Evolutionary conservation across 805 yeast species (phyloP).

Genomic region (Schwanniomyces yamadae): DNA sequence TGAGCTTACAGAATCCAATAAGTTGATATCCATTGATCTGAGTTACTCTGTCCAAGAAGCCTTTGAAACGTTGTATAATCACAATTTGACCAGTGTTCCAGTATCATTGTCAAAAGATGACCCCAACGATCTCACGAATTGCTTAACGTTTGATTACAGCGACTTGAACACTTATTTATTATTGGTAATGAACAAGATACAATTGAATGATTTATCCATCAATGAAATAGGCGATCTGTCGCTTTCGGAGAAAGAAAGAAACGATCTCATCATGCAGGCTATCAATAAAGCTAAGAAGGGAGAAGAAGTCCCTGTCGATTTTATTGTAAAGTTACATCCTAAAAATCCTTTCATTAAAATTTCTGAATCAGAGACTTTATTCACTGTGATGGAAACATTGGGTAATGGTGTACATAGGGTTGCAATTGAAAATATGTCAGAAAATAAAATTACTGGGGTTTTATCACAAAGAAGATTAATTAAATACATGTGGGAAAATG

Average conservation of each 20-base stretch:
- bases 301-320: constrained; percentile 86
- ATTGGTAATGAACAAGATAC: constrained; percentile 74
- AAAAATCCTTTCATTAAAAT: constrained; percentile 86
- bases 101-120: constrained; percentile 49
- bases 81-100: constrained; percentile 85
- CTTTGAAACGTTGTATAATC: constrained; percentile 68
- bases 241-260: constrained; percentile 24
- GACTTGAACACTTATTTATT: constrained; percentile 86
- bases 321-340: constrained; percentile 79
- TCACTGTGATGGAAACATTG: constrained; percentile 76
- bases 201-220: constrained; percentile 33
- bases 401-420: constrained; percentile 97
- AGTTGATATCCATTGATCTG: constrained; percentile 67
- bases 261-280: constrained; percentile 41
- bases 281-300: constrained; percentile 75
- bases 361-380: constrained; percentile 63
- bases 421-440: constrained; percentile 58
- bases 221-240: constrained; percentile 27
- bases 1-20: constrained; percentile 76
- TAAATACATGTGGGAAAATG: constrained; percentile 88
- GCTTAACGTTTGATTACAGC: constrained; percentile 86
- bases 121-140: constrained; percentile 54
- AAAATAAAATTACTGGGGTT: constrained; percentile 68
- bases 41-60: constrained; percentile 81
- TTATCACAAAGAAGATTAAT: constrained; percentile 88